These are phyloP conservation scores for Vicia sativa DNA, from an alignment of 306 rosid species.

Conservation along the genomic window DNA sequence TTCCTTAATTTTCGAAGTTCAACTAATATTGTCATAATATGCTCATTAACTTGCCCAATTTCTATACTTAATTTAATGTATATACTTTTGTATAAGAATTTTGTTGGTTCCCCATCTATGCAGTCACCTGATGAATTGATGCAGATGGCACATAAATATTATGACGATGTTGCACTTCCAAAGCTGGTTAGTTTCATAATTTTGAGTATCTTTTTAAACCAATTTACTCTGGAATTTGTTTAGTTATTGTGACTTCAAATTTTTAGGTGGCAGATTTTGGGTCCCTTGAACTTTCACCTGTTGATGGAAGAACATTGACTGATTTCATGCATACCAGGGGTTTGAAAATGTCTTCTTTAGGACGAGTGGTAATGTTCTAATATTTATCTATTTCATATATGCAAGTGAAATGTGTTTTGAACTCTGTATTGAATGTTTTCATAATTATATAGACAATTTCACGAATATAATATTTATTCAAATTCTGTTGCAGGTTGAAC, in stretches of 20 bases:
- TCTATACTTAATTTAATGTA: slow-evolving; percentile 6
- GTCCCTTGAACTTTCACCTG: slow-evolving; percentile 98
- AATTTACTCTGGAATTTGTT: slow-evolving; percentile 38
- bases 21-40: slow-evolving; percentile 1
- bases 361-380: slow-evolving; percentile 69
- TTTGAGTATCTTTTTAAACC: slow-evolving; percentile 6
- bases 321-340: slow-evolving; percentile 99
- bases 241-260: slow-evolving; percentile 40
- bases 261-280: slow-evolving; percentile 97
- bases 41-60: background rate
- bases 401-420: slow-evolving; percentile 15
- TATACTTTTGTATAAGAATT: slow-evolving; percentile 36
- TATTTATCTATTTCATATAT: background rate
- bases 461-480: slow-evolving; percentile 25
- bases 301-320: slow-evolving; percentile 96
- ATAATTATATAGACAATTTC: slow-evolving; percentile 16
- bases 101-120: slow-evolving; percentile 34
- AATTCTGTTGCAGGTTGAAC: slow-evolving; percentile 72
- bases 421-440: slow-evolving; percentile 3
- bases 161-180: slow-evolving; percentile 89
- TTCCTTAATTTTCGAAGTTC: slow-evolving; percentile 27
- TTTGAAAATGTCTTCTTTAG: slow-evolving; percentile 87
- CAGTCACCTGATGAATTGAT: slow-evolving; percentile 94
- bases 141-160: slow-evolving; percentile 91
- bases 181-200: slow-evolving; percentile 77